Conservation (phyloP, 352 stramenopile species). For the Phytophthora melonis region DNA sequence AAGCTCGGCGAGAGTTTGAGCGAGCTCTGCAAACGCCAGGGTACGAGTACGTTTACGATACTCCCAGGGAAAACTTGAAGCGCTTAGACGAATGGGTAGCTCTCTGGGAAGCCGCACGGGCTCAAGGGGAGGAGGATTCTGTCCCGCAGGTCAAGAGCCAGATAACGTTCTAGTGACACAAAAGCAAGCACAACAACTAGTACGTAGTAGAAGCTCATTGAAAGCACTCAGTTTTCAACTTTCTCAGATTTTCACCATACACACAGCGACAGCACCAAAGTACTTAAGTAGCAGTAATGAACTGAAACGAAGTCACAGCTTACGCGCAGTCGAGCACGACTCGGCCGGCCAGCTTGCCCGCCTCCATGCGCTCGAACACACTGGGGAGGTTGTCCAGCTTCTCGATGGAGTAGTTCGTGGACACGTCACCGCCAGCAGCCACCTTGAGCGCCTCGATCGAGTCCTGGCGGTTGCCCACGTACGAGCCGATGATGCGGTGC, state of each 20-base stretch:
- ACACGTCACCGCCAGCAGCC: constrained; percentile 52
- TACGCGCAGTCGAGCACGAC: constrained; percentile 65
- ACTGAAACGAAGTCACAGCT: constrained; percentile 2
- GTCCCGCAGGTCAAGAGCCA: constrained; percentile 13
- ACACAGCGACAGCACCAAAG: background rate
- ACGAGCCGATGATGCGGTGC: constrained; percentile 60
- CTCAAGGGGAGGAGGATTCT: constrained; percentile 17
- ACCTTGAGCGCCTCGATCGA: constrained; percentile 62
- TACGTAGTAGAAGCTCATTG: too few relatives aligned
- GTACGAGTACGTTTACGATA: constrained; percentile 21
- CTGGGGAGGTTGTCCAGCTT: constrained; percentile 43
- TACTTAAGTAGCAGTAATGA: background rate
- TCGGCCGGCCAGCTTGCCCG: constrained; percentile 48
- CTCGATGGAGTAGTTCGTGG: constrained; percentile 50
- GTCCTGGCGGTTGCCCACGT: constrained; percentile 67
- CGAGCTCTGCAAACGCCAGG: constrained; percentile 27
- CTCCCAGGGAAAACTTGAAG: background rate
- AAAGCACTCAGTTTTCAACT: too few relatives aligned
- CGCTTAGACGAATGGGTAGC: background rate
- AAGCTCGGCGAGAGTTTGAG: constrained; percentile 35
- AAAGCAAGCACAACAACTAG: background rate
- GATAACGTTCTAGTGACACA: constrained; percentile 27
- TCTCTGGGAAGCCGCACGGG: constrained; percentile 11
- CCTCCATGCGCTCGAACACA: constrained; percentile 59
- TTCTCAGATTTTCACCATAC: background rate